phyloP scores from a whole-genome alignment of 75 land plant genomes.

The Selaginella moellendorffii region DNA sequence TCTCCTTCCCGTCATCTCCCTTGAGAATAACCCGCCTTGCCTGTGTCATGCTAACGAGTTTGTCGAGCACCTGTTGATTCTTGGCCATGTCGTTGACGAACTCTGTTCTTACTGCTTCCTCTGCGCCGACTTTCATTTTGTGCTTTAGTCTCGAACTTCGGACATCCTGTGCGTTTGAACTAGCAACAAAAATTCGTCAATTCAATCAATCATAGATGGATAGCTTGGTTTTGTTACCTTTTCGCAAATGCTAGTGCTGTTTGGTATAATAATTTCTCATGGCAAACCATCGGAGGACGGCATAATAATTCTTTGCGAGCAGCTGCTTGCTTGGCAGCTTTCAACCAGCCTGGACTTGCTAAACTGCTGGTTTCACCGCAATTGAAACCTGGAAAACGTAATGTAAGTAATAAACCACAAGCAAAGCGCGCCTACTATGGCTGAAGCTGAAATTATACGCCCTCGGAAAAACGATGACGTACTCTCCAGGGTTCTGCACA shows the following conservation, averaged over 20 bases:
- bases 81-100: background rate
- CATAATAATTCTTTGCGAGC: background rate
- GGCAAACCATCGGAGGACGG: conserved; percentile 2
- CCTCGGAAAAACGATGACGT: background rate
- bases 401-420: background rate
- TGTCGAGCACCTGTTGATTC: background rate
- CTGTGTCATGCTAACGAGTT: background rate
- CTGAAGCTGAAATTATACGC: conserved; percentile 1
- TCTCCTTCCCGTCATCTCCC: background rate
- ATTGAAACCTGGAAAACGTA: background rate
- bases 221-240: background rate
- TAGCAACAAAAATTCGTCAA: background rate
- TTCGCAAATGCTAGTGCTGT: background rate
- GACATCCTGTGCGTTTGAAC: background rate
- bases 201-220: background rate
- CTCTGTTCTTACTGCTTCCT: background rate
- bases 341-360: background rate
- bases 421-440: background rate
- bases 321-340: conserved; percentile 3
- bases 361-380: conserved; percentile 2
- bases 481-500: conserved; percentile 6
- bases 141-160: background rate
- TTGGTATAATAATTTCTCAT: background rate
- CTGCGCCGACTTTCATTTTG: background rate
- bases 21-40: background rate